Evolutionary conservation across 129 eudicot genomes (phyloP).

Genomic region (Scalesia atractyloides): DNA sequence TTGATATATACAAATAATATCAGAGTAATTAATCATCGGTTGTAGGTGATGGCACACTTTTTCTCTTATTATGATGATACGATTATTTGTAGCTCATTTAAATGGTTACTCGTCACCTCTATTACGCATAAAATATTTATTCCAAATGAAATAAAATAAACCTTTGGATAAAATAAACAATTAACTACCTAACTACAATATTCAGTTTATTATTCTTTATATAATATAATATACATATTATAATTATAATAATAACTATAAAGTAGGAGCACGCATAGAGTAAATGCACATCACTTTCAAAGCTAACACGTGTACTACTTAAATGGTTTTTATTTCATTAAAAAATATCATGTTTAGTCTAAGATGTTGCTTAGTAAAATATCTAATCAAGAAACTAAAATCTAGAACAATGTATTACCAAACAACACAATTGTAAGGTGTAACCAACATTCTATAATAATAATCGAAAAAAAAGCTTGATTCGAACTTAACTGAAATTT

Average conservation of each 20-base stretch:
- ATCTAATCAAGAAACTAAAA: neutral
- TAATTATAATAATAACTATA: neutral
- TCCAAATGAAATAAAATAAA: neutral
- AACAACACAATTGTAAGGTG: neutral
- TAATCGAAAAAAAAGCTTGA: neutral
- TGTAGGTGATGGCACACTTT: no score
- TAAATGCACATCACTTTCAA: constrained; percentile 26
- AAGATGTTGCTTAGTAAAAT: neutral
- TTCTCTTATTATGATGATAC: no score
- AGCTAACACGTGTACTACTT: constrained; percentile 32
- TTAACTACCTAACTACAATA: constrained; percentile 13
- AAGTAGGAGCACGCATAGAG: constrained; percentile 24
- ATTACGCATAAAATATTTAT: no score
- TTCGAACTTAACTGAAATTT: neutral
- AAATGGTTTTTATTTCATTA: neutral
- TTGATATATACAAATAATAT: no score
- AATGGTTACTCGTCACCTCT: no score
- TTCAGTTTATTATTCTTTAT: neutral
- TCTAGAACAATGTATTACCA: constrained; percentile 11
- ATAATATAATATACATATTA: neutral
- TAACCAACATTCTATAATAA: neutral
- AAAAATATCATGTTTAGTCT: neutral
- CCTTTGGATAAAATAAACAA: constrained; percentile 13
- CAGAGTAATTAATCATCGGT: no score
- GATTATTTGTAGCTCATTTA: no score